A percentile compares a stretch with the other conserved stretches of the same genome.
Evolutionary conservation across 129 eudicot genomes (phyloP).

Genomic region (Logfia minima): DNA sequence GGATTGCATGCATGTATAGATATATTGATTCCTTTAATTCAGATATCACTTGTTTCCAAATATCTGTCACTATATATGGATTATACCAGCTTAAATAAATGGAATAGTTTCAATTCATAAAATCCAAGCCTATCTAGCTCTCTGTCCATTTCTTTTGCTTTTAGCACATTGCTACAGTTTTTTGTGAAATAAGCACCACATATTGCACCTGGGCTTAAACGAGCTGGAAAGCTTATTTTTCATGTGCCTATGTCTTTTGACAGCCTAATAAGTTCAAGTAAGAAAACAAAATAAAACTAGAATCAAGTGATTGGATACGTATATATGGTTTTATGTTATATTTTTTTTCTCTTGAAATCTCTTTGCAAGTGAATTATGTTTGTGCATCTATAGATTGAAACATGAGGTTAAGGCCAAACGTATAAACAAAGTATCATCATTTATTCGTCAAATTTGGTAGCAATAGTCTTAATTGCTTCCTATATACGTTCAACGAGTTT

Average conservation of each 20-base stretch:
- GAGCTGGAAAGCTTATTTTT: constrained; percentile 39
- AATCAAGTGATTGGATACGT: constrained; percentile 22
- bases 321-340: constrained; percentile 23
- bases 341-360: constrained; percentile 5
- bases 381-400: background rate
- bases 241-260: constrained; percentile 40
- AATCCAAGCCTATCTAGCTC: constrained; percentile 18
- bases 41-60: too few relatives aligned
- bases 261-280: constrained; percentile 35
- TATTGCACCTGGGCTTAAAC: constrained; percentile 31
- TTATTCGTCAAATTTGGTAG: background rate
- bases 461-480: too few relatives aligned
- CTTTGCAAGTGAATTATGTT: background rate
- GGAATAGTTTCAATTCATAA: background rate
- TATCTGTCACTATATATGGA: too few relatives aligned
- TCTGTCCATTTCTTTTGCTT: constrained; percentile 14
- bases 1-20: too few relatives aligned
- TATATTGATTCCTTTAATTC: too few relatives aligned
- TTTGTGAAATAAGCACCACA: constrained; percentile 33
- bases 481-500: background rate
- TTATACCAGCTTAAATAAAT: too few relatives aligned
- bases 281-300: constrained; percentile 25
- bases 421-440: background rate
- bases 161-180: constrained; percentile 22
- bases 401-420: too few relatives aligned